Evolutionary conservation across 345 rosid genomes (phyloP), one percentile per base, ranked within the genome.

Genomic region (Camelina sativa): DNA sequence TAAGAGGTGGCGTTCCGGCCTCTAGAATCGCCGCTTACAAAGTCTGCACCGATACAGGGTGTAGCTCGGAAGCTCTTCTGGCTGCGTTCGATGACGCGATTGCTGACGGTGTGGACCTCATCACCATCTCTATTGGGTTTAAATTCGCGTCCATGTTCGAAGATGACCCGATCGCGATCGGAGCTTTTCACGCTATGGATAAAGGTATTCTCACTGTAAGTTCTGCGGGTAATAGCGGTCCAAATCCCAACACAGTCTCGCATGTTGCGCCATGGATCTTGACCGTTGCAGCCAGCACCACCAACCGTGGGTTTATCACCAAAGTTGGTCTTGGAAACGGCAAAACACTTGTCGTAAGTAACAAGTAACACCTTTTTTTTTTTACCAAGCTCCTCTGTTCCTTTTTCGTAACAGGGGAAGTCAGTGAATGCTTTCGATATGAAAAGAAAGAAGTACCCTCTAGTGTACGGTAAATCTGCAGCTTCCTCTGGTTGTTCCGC

Each of bases 1-100:
- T 76, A 2, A 80, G 87, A 69, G 87, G 89, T n/a, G 85, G 76
- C 2, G 87, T 76, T 32, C 87, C 90, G 0, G 77, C 84, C 11
- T 79, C 90, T 12, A 79, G 88, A 56, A 77, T 86, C 48, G 82
- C 89, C 4, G 81, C 76, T 4, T 87, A 87, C 44, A 71, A 65
- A 48, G 81, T 74, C 2, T 87, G 87, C 30, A 1, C 2, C 4
- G 0, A 0, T 0, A 1, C 0, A 0, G 34, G 48, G 0, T 73
- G 81, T 17, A 1, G 0, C 19, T 3, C 23, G 2, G 76, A 15
- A 1, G 82, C 51, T 9, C 8, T 86, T 7, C 38, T 85, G 55
- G 79, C 82, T 32, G 82, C 65, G 23, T 78, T 81, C 16, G 84
- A 78, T 43, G 82, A 81, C 25, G 81, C 79, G 1, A 77, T 81